phyloP scores from a whole-genome alignment of 495 filamentous ascomycete genomes.

The Neurospora africana region DNA sequence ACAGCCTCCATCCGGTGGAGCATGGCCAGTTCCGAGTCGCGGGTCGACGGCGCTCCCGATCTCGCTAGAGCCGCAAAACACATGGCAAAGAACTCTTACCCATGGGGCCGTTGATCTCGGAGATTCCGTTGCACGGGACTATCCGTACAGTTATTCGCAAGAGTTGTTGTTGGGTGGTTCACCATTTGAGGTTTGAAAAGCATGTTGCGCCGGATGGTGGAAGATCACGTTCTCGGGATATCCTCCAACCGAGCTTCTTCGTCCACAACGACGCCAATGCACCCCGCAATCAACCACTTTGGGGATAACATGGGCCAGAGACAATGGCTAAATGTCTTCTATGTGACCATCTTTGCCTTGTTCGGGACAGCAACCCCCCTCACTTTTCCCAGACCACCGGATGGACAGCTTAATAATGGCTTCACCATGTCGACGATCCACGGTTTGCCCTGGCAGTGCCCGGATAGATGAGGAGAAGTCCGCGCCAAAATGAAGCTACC shows the following conservation, averaged over 20 bases:
- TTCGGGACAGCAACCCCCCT: constrained; percentile 1
- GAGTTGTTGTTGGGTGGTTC: background rate
- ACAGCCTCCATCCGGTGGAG: background rate
- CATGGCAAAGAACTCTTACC: background rate
- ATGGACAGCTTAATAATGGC: background rate
- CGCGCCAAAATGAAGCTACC: background rate
- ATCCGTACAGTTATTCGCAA: background rate
- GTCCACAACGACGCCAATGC: background rate
- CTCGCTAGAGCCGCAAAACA: background rate
- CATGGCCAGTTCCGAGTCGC: background rate
- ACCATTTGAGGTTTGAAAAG: background rate
- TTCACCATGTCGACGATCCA: background rate
- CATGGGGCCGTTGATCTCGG: background rate
- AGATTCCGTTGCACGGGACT: background rate
- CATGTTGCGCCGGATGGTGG: background rate
- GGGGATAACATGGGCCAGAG: background rate
- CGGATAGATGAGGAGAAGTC: background rate
- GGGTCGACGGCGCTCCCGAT: background rate
- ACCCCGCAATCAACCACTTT: constrained; percentile 8
- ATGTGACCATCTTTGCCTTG: constrained; percentile 1
- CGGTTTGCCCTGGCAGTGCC: background rate
- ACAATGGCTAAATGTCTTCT: constrained; percentile 4
- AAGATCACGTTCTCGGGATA: constrained; percentile 1
- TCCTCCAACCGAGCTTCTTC: constrained; percentile 5
- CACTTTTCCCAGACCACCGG: constrained; percentile 3